Conservation (phyloP, 768 basidiomycete genomes). For the Leccinum uliginosum region DNA sequence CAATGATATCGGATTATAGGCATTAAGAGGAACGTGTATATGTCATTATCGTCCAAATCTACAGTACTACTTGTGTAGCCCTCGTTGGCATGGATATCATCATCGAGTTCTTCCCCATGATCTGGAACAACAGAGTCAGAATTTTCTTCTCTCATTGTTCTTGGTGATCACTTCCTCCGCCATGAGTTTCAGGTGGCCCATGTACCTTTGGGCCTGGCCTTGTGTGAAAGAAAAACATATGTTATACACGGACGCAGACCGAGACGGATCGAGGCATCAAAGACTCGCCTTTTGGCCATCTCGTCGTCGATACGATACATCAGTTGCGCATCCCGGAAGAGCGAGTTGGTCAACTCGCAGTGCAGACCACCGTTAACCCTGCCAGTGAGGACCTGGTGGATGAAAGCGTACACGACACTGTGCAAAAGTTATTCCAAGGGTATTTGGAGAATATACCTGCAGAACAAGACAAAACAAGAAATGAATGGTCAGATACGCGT, state of each 20-base stretch:
- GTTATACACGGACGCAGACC: too few species aligned
- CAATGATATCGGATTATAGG: too few species aligned
- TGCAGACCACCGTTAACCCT: conserved; percentile 79
- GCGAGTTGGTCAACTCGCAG: conserved; percentile 72
- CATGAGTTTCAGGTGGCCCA: conserved; percentile 95
- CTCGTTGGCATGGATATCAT: too few species aligned
- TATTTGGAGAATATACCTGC: conserved; percentile 91
- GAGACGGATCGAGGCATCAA: background rate
- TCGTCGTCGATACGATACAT: conserved; percentile 86
- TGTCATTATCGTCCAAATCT: too few species aligned
- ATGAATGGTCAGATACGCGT: background rate
- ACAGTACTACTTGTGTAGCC: too few species aligned
- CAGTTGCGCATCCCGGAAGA: conserved; percentile 83
- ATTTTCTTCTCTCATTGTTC: too few species aligned
- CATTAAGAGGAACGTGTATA: too few species aligned
- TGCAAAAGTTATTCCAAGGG: conserved; percentile 98
- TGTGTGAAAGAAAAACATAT: conserved; percentile 19
- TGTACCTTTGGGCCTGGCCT: conserved; percentile 76
- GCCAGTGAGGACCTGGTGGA: conserved; percentile 93
- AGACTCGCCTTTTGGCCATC: conserved; percentile 59
- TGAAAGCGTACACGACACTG: conserved; percentile 90
- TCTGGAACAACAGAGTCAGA: too few species aligned
- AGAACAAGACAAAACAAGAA: too few species aligned
- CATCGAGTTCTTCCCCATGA: too few species aligned
- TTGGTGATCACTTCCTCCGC: conserved; percentile 93